Conservation (phyloP, 495 filamentous ascomycete genomes). For the Podospora didyma region DNA sequence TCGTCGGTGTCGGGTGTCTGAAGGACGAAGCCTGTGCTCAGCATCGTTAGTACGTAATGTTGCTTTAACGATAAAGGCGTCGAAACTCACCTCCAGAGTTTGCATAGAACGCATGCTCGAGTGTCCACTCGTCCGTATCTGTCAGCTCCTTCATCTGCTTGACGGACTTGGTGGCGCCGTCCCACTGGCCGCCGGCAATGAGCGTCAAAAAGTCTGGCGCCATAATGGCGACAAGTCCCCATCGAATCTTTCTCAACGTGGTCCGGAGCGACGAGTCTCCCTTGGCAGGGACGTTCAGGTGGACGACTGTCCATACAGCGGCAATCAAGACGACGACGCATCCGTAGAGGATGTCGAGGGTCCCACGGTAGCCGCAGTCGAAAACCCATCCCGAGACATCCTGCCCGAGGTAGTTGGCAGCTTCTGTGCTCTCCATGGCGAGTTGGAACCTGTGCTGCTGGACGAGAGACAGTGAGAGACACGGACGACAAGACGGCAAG, state of each 20-base stretch:
- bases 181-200: constrained; percentile 16
- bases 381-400: constrained; percentile 1
- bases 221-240: constrained; percentile 9
- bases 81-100: constrained; percentile 8
- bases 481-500: too few species aligned
- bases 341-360: constrained; percentile 20
- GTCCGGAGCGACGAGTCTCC: constrained; percentile 11
- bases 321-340: constrained; percentile 25
- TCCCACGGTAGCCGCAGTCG: constrained; percentile 1
- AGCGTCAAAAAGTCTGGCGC: constrained; percentile 17
- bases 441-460: not conserved
- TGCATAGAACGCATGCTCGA: constrained; percentile 17
- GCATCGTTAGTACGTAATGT: too few species aligned
- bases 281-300: constrained; percentile 18
- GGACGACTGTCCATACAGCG: constrained; percentile 23
- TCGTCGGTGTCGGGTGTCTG: constrained; percentile 12
- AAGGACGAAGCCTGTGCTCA: constrained; percentile 13
- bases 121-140: constrained; percentile 4
- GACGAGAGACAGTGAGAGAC: too few species aligned
- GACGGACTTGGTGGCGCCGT: constrained; percentile 12
- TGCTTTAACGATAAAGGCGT: too few species aligned
- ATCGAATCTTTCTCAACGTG: constrained; percentile 9
- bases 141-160: constrained; percentile 13
- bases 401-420: not conserved
- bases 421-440: not conserved